A percentile compares a stretch with the other conserved stretches of the same genome.
These are phyloP conservation scores for Oemleria cerasiformis DNA, from an alignment of 306 rosid species.

Conservation along the genomic window DNA sequence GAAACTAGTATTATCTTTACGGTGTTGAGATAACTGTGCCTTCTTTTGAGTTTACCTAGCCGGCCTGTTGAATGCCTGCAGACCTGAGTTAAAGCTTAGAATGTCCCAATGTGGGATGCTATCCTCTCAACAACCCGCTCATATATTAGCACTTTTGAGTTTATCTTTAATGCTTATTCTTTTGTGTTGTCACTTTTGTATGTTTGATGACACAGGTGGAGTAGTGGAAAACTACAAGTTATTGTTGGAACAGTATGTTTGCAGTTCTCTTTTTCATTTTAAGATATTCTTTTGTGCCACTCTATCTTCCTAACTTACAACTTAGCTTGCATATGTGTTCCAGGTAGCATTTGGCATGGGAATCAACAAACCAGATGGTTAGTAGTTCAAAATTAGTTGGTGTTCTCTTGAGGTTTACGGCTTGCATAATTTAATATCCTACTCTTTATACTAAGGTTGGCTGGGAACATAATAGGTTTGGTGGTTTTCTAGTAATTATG, in stretches of 20 bases:
- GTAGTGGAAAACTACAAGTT: constrained; percentile 79
- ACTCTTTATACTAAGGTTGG: neutral
- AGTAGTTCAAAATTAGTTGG: constrained; percentile 30
- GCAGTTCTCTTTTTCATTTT: constrained; percentile 5
- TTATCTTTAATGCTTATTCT: neutral
- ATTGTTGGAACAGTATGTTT: constrained; percentile 81
- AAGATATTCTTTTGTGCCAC: neutral
- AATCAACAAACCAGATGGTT: constrained; percentile 98
- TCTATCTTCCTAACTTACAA: constrained; percentile 2
- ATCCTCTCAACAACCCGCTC: too few relatives aligned
- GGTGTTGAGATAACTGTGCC: neutral
- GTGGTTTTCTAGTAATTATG: neutral
- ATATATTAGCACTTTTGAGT: neutral
- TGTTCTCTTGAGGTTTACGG: constrained; percentile 3
- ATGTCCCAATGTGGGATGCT: too few relatives aligned
- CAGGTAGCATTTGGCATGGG: constrained; percentile 99
- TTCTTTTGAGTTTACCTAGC: neutral
- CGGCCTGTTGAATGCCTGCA: neutral
- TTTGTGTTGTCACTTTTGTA: constrained; percentile 9
- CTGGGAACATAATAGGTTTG: neutral
- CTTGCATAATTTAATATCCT: neutral
- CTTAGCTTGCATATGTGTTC: constrained; percentile 30
- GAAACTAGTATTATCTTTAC: neutral
- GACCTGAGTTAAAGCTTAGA: too few relatives aligned
- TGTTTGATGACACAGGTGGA: constrained; percentile 66